Evolutionary conservation across 495 filamentous ascomycete genomes (phyloP).

Genomic region (Glonium stellatum): DNA sequence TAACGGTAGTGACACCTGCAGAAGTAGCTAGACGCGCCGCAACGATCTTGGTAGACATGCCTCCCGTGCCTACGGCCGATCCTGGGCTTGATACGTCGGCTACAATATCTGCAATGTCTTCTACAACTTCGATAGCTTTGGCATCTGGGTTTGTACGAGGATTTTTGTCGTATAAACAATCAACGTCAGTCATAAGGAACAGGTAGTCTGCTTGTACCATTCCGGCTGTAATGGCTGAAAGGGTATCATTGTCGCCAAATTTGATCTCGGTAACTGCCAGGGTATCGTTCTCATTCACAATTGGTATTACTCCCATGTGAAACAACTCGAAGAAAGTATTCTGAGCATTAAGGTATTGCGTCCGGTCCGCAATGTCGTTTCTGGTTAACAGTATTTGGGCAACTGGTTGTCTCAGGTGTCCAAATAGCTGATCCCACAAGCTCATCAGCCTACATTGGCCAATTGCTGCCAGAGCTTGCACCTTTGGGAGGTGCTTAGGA

Average conservation of each 20-base stretch:
- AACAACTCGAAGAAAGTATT: slow-evolving; percentile 87
- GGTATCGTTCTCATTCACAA: slow-evolving; percentile 98
- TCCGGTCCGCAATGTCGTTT: slow-evolving; percentile 94
- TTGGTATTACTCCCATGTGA: slow-evolving; percentile 93
- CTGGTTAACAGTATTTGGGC: slow-evolving; percentile 93
- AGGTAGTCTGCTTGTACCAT: slow-evolving; percentile 97
- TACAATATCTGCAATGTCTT: slow-evolving; percentile 76
- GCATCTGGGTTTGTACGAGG: slow-evolving; percentile 79
- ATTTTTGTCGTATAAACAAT: slow-evolving; percentile 94
- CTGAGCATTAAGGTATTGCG: slow-evolving; percentile 92
- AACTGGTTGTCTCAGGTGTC: slow-evolving; percentile 77
- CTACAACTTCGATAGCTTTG: slow-evolving; percentile 82
- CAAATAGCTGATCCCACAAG: slow-evolving; percentile 89
- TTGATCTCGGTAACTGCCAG: slow-evolving; percentile 97
- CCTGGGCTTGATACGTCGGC: slow-evolving; percentile 89
- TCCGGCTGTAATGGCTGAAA: slow-evolving; percentile 91
- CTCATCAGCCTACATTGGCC: slow-evolving; percentile 94
- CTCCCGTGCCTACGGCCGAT: slow-evolving; percentile 85
- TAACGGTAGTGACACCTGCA: slow-evolving; percentile 90
- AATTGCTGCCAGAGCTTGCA: slow-evolving; percentile 92
- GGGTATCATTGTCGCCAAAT: slow-evolving; percentile 97
- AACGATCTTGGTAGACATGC: slow-evolving; percentile 96
- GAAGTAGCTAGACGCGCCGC: slow-evolving; percentile 89
- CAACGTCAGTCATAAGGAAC: slow-evolving; percentile 98
- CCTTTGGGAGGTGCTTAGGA: slow-evolving; percentile 77